phyloP scores from a whole-genome alignment of 225 moss, liverwort and hornwort genomes.

The Sphagnum tenellum region DNA sequence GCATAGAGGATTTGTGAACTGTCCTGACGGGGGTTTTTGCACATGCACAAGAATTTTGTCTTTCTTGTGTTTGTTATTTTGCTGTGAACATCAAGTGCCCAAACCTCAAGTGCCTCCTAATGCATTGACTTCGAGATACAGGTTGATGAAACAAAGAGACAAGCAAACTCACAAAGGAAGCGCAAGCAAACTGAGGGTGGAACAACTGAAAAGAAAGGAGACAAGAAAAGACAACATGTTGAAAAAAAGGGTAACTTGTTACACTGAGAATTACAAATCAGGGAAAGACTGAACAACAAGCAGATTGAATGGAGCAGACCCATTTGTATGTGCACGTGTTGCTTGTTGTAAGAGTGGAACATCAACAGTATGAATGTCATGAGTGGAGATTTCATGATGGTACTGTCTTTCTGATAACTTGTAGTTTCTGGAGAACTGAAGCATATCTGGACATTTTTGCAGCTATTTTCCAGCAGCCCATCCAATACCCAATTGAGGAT shows the following conservation, averaged over 20 bases:
- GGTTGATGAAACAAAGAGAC: conserved; percentile 55
- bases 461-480: conserved; percentile 34
- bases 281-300: too few species aligned
- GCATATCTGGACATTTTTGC: conserved; percentile 10
- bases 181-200: conserved; percentile 61
- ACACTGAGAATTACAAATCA: too few species aligned
- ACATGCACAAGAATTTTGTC: too few species aligned
- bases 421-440: background rate
- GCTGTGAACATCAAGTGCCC: too few species aligned
- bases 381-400: too few species aligned
- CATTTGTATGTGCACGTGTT: too few species aligned
- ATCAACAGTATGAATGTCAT: too few species aligned
- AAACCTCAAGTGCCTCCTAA: background rate
- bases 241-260: conserved; percentile 21
- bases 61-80: too few species aligned
- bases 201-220: conserved; percentile 27
- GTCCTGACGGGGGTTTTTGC: too few species aligned
- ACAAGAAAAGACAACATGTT: conserved; percentile 43
- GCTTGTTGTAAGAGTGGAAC: too few species aligned
- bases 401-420: background rate
- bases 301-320: too few species aligned
- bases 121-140: conserved; percentile 18
- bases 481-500: conserved; percentile 96
- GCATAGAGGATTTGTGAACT: too few species aligned
- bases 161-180: conserved; percentile 55